Evolutionary conservation across 768 basidiomycete species (phyloP), one percentile per base, ranked within the genome.

Genomic region (Tricholoma sp.): DNA sequence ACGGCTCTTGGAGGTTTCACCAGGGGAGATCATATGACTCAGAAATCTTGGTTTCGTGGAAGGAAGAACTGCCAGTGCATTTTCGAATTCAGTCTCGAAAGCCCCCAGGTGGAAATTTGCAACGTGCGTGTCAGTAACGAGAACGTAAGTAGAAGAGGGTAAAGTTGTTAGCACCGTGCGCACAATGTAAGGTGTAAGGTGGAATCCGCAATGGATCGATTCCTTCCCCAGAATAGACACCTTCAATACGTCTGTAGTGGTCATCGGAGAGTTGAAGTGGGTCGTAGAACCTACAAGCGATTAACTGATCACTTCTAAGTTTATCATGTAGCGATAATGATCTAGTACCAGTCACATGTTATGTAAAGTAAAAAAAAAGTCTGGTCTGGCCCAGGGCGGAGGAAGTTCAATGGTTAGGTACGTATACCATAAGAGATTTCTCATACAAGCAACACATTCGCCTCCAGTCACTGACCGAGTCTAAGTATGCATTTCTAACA

Each of bases 161-260:
- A 94, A 79, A 1, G 82, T 80, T 3, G 76, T 68, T 57, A 91
- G 74, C 58, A 95, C 83, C 16, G 89, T 96, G 39, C 72, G 62
- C 46, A 80, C 83, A 73, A 96, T 91, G 80, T 98, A 89, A 2
- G 89, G 83, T 61, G 91, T 79, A 57, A 99, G 84, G 70, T 94
- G 94, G 66, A 98, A 95, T 34, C 95, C 95, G 64, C 91, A 91
- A 70, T 94, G 95, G 62, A 98, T 97, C 39, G 88, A 81, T 29
- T 95, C 86, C 63, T 80, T 89, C 37, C 87, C 87, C 29, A 95
- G 80, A 69, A 96, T 94, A 43, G 88, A 84, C 57, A 96, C 87
- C 69, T 86, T 90, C 68, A 83, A 72, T 35, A 92, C 75, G 72
- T 90, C 85, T 24, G 79, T 74, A 57, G 72, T 69, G 51, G 74